phyloP scores from a whole-genome alignment of 257 asterid species.

The Salvia hispanica region DNA sequence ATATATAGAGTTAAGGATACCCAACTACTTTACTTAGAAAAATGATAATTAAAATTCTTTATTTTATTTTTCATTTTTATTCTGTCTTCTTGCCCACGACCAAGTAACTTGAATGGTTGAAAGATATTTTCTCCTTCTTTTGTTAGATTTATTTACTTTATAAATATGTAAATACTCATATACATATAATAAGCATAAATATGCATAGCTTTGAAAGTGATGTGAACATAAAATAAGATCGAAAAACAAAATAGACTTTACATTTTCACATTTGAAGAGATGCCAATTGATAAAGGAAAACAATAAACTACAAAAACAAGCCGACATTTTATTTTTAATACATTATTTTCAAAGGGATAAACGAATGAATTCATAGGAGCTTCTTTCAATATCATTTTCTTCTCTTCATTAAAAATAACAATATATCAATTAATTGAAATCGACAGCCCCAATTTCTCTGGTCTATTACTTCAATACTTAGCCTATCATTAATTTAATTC shows the following conservation, averaged over 20 bases:
- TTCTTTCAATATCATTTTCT: conserved; percentile 27
- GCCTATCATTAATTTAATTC: conserved; percentile 27
- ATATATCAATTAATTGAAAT: conserved; percentile 12
- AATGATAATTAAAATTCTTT: neutral
- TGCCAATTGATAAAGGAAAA: neutral
- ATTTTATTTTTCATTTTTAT: neutral
- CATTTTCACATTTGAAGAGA: neutral
- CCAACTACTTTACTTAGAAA: too few species aligned
- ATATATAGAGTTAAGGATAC: too few species aligned
- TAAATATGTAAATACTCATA: neutral
- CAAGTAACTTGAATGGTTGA: too few species aligned
- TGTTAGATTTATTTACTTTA: neutral
- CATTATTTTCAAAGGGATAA: neutral
- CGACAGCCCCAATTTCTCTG: conserved; percentile 28
- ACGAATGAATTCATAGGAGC: neutral
- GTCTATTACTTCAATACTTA: conserved; percentile 19
- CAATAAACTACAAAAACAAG: neutral
- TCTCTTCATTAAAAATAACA: conserved; percentile 1
- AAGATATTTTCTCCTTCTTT: neutral
- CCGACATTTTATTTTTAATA: conserved; percentile 8
- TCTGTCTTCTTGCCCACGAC: too few species aligned
- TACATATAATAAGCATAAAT: neutral
- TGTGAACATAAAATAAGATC: neutral
- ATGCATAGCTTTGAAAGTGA: neutral
- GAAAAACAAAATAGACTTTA: neutral